phyloP scores from a whole-genome alignment of 768 basidiomycete species.

The Naganishia vishniacii region DNA sequence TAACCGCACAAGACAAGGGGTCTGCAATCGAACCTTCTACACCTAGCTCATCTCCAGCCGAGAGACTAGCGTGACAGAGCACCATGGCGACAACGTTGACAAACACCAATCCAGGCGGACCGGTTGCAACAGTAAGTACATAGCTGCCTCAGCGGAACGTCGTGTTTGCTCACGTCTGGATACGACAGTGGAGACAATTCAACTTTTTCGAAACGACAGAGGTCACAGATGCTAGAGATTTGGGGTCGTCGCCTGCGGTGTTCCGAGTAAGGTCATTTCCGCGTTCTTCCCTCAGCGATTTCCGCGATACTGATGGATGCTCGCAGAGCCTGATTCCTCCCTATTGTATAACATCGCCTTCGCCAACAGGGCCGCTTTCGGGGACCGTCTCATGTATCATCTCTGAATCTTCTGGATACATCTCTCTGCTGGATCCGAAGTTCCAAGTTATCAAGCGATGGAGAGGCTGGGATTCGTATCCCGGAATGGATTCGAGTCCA shows the following conservation, averaged over 20 bases:
- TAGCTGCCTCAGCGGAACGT: not conserved
- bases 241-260: slow-evolving; percentile 67
- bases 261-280: slow-evolving; percentile 58
- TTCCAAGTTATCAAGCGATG: slow-evolving; percentile 34
- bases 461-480: slow-evolving; percentile 38
- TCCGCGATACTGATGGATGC: not conserved
- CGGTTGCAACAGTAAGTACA: slow-evolving; percentile 11
- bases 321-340: slow-evolving; percentile 33
- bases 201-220: slow-evolving; percentile 75
- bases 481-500: not conserved
- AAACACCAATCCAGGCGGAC: slow-evolving; percentile 14
- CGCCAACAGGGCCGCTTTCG: slow-evolving; percentile 30
- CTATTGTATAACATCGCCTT: slow-evolving; percentile 37
- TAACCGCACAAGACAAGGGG: no score
- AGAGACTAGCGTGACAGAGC: not conserved
- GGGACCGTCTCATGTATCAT: slow-evolving; percentile 30
- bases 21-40: no score
- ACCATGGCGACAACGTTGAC: slow-evolving; percentile 9
- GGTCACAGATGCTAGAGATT: slow-evolving; percentile 73
- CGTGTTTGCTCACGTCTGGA: not conserved
- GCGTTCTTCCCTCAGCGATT: slow-evolving; percentile 21
- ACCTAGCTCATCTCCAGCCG: not conserved
- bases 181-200: slow-evolving; percentile 76
- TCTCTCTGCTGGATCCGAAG: slow-evolving; percentile 39
- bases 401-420: slow-evolving; percentile 33